Evolutionary conservation across 2,329 filamentous ascomycete genomes (phyloP), one percentile per base, ranked within the genome.

Genomic region (Byssochlamys sp.): DNA sequence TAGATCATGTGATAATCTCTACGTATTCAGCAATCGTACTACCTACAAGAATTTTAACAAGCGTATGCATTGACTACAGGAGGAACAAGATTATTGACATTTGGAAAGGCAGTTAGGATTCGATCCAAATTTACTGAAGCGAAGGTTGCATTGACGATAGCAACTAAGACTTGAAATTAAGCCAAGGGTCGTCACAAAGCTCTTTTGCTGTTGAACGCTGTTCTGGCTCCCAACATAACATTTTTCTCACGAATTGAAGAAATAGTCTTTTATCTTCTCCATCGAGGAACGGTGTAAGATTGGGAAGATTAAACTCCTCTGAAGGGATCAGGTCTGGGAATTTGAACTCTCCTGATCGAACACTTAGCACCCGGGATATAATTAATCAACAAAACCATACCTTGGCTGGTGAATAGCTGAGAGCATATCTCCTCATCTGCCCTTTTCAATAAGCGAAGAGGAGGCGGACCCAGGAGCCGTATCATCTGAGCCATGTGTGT

Each of bases 161-260:
- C 31, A 33, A 33, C 2, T 7, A 45, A 12, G 28, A 10, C 19
- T 57, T 57, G 27, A 49, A 55, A 52, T n/a, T 62, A 11, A 70
- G 58, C 63, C 67, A 70, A 5, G 67, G 66, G 62, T 73, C 68
- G 39, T 67, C 55, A 31, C 65, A 63, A 5, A 74, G 62, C 28
- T 71, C 65, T 39, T 63, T 67, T 1, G 72, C 71, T 4, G 67
- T 71, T n/a, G 60, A 61, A 53, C 71, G 62, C 39, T 70, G 55
- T 58, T 68, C 69, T 39, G 71, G 71, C 29, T 66, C 55, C 70
- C 68, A 73, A 48, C 60, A 60, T 3, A 73, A 60, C 71, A 73
- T 73, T 53, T 61, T 61, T 14, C 31, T 57, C 6, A 66, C 56
- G 57, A 73, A 71, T 26, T 63, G 54, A 28, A 73, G 57, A 35